phyloP scores from a whole-genome alignment of 2,329 filamentous ascomycete species.

The Ascocoryne sarcoides region DNA sequence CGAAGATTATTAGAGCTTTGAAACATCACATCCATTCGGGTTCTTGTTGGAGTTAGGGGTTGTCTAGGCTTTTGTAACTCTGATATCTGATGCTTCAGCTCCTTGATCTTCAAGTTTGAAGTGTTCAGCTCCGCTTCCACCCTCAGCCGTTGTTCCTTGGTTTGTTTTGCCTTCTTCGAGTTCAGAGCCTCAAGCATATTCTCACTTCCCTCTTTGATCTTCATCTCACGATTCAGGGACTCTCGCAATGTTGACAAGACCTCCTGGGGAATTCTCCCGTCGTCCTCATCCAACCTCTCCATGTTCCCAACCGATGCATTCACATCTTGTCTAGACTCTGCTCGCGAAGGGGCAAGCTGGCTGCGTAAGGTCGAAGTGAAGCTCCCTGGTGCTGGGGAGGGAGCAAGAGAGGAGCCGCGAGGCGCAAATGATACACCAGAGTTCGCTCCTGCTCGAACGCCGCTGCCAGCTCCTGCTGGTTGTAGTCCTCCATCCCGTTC shows the following conservation, averaged over 20 bases:
- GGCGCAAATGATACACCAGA: constrained; percentile 55
- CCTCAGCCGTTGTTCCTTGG: constrained; percentile 70
- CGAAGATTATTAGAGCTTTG: constrained; percentile 39
- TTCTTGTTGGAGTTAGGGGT: constrained; percentile 38
- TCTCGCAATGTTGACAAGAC: constrained; percentile 69
- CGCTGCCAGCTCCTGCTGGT: constrained; percentile 35
- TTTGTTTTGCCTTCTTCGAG: constrained; percentile 90
- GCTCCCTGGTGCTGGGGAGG: constrained; percentile 67
- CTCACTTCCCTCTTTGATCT: constrained; percentile 96
- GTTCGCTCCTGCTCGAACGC: constrained; percentile 40
- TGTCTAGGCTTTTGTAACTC: constrained; percentile 47
- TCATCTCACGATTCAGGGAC: constrained; percentile 86
- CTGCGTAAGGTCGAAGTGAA: constrained; percentile 84
- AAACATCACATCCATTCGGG: constrained; percentile 39
- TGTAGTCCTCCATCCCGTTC: constrained; percentile 48
- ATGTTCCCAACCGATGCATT: constrained; percentile 39
- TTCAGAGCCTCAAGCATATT: constrained; percentile 95
- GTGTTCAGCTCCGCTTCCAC: constrained; percentile 86
- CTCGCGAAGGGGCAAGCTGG: constrained; percentile 53
- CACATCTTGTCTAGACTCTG: constrained; percentile 49
- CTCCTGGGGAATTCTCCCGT: constrained; percentile 55
- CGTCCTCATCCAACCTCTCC: constrained; percentile 56
- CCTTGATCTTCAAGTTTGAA: constrained; percentile 66
- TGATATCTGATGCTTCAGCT: constrained; percentile 50
- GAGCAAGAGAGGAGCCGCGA: constrained; percentile 60